Evolutionary conservation across 495 filamentous ascomycete genomes (phyloP).

Genomic region (Sabuloglossum arenarium): DNA sequence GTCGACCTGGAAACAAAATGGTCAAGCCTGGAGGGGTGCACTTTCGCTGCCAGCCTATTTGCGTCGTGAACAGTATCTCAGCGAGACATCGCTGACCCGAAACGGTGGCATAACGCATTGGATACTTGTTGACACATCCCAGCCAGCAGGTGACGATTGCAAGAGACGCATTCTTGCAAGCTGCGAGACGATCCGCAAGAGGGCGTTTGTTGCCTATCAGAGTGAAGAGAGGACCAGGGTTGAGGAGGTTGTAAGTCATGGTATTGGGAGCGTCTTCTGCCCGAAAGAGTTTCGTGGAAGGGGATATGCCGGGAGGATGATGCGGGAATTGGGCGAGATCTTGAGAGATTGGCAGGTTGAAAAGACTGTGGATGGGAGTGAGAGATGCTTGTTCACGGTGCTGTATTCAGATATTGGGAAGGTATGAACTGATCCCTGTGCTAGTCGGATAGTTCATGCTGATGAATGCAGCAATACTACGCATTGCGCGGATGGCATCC

Average conservation of each 20-base stretch:
- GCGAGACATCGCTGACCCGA: constrained; percentile 40
- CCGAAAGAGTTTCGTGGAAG: constrained; percentile 46
- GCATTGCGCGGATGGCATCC: constrained; percentile 60
- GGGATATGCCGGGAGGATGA: constrained; percentile 61
- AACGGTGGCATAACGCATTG: constrained; percentile 66
- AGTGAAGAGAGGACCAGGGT: constrained; percentile 20
- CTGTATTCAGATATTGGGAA: constrained; percentile 94
- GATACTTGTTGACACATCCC: constrained; percentile 49
- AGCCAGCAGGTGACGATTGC: constrained; percentile 13
- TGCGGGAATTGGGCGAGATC: constrained; percentile 32
- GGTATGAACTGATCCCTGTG: constrained; percentile 13
- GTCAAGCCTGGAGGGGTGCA: constrained; percentile 46
- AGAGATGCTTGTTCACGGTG: constrained; percentile 37
- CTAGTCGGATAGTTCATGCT: background rate
- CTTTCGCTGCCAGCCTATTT: constrained; percentile 51
- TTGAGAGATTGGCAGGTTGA: constrained; percentile 30
- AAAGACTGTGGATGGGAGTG: constrained; percentile 11
- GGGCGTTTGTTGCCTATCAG: constrained; percentile 31
- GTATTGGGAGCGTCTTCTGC: constrained; percentile 75
- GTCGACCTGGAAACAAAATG: constrained; percentile 42
- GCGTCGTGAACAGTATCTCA: constrained; percentile 50
- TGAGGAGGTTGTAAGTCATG: constrained; percentile 49
- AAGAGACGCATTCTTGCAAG: constrained; percentile 46
- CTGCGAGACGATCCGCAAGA: constrained; percentile 70
- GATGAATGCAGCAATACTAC: constrained; percentile 41